These are phyloP conservation scores for Filosporella fistucella DNA, from an alignment of 495 filamentous ascomycete species.

Conservation along the genomic window DNA sequence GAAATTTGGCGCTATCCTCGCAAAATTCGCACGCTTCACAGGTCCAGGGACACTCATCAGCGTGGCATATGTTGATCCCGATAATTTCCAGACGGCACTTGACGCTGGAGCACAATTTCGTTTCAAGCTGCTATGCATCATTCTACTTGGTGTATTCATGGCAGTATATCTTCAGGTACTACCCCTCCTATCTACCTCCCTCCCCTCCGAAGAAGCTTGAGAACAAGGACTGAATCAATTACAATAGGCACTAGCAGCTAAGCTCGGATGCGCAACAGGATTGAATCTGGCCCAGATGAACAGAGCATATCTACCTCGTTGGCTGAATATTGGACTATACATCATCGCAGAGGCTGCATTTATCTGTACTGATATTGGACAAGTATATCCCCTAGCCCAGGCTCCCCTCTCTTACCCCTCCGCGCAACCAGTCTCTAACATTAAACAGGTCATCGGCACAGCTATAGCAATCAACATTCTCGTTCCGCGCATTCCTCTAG, in stretches of 20 bases:
- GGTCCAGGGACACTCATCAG: constrained; percentile 12
- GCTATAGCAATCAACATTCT: constrained; percentile 83
- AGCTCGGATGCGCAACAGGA: constrained; percentile 76
- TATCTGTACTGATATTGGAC: constrained; percentile 14
- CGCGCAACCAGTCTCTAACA: no score
- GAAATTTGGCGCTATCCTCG: neutral
- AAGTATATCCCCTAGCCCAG: constrained; percentile 1
- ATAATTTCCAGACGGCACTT: constrained; percentile 80
- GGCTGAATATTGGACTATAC: constrained; percentile 70
- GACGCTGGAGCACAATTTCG: constrained; percentile 59
- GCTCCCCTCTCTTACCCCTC: no score
- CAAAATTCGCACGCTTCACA: constrained; percentile 14
- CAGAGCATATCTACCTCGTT: constrained; percentile 65
- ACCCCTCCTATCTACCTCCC: no score
- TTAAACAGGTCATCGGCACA: constrained; percentile 85
- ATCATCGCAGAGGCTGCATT: constrained; percentile 64
- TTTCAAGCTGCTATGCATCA: constrained; percentile 69
- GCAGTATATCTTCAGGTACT: constrained; percentile 62
- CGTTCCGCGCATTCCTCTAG: constrained; percentile 68
- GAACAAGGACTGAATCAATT: neutral
- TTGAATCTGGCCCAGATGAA: constrained; percentile 76
- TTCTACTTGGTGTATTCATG: constrained; percentile 75
- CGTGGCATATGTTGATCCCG: constrained; percentile 62
- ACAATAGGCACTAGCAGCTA: constrained; percentile 64
- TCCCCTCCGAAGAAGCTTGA: no score